Conservation (phyloP, 495 filamentous ascomycete genomes). For the Penicillium turbatum region DNA sequence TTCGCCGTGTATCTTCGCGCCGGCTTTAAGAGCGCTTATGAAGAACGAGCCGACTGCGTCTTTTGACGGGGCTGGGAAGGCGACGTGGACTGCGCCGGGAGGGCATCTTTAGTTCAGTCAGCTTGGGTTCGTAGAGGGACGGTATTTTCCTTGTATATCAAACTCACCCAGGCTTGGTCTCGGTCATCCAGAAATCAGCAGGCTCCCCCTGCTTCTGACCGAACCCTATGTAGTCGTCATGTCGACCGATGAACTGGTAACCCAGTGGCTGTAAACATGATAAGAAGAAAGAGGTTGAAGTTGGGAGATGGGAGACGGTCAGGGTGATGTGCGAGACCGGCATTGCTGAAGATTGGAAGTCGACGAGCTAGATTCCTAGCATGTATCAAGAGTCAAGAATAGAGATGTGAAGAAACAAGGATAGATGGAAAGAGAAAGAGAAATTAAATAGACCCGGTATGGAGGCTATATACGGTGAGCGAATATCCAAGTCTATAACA, state of each 20-base stretch:
- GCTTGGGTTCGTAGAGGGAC: not conserved
- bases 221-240: constrained; percentile 53
- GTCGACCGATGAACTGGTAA: constrained; percentile 60
- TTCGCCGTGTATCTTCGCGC: constrained; percentile 52
- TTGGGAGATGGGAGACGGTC: constrained; percentile 70
- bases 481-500: constrained; percentile 13
- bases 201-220: constrained; percentile 49
- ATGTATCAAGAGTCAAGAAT: constrained; percentile 7
- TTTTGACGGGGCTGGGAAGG: constrained; percentile 52
- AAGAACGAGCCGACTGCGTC: constrained; percentile 58
- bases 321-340: constrained; percentile 56
- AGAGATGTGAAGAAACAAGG: constrained; percentile 11
- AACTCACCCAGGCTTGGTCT: constrained; percentile 51
- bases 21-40: constrained; percentile 52
- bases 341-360: constrained; percentile 35
- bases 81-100: constrained; percentile 52
- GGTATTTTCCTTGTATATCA: not conserved
- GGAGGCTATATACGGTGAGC: constrained; percentile 24
- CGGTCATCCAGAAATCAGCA: constrained; percentile 56
- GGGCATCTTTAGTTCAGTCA: constrained; percentile 37
- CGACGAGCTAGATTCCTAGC: constrained; percentile 6
- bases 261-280: constrained; percentile 70
- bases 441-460: not conserved
- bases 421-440: constrained; percentile 33
- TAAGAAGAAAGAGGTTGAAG: constrained; percentile 76